Base-by-base conservation (phyloP, 495 filamentous ascomycete genomes). In the Aspergillus nanangensis region DNA sequence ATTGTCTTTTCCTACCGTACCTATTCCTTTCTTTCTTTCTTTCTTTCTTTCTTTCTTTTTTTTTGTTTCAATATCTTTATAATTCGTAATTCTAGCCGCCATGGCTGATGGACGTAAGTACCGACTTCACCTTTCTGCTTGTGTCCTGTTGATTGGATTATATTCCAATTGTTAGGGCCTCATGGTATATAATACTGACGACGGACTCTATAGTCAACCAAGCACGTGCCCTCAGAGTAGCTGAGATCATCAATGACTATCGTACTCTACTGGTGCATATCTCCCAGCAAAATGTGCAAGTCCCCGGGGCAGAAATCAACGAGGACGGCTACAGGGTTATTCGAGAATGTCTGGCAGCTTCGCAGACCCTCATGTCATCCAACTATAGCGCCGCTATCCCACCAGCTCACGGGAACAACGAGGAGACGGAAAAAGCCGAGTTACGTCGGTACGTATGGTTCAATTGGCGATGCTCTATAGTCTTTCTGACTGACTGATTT, bases 231-330 rank as follows among this genome's bases (percentile, higher is more conserved):
- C 72, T 82, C 57, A 83, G 90, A 61, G 80, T 96, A 59, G 81
- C 86, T 60, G 86, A 95, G 63, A 72, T 95, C 47, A 85, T 94
- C 55, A 77, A 78, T 56, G 90, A 95, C 69, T 96, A 90, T 72
- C 83, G 85, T 48, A 86, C 79, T 44, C 77, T 95, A 2, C 85
- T 94, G 56, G 72, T 83, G 58, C 87, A 86, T 62, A 91, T 95
- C 63, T 77, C 84, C 31, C 78, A 83, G 41, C 83, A 81, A 18
- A 78, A 81, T 35, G 76, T 76, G 44, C 71, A 76, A 27, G 79
- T 56, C 13, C 41, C 58, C n/a, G 44, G 60, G 27, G 84, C 87
- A 31, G 87, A 94, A 44, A 84, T 84, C 65, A 79, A 86, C 61
- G 84, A 87, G 42, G 81, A 88, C 56, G 90, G 90, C 40, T 93